Evolutionary conservation across 257 asterid genomes (phyloP), one percentile per base, ranked within the genome.

Genomic region (Solanum stenotomum): DNA sequence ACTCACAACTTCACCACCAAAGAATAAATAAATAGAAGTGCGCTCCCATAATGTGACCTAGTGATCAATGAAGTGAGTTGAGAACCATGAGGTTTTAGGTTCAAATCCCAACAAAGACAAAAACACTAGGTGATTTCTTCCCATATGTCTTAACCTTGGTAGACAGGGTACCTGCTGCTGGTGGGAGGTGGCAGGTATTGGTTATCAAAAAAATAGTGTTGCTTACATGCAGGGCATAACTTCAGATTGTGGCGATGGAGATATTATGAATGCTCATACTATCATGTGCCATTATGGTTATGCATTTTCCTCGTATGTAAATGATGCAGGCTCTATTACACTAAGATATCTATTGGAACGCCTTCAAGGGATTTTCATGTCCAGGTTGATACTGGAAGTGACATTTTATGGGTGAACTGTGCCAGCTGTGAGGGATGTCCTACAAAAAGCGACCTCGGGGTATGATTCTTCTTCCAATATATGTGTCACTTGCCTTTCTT

Each of bases 351-450:
- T 49, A 92, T 93, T 8, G 97, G 96, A 40, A 91, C 86, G 42
- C 97, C 97, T 84, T 89, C 97, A 11, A 86, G 86, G 29, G 93
- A 94, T 87, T 94, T 89, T 89, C 94, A 92, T 67, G 94, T 94
- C 86, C 97, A 94, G 92, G 91, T 94, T 22, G 97, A 94, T 89
- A 94, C 97, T 10, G 97, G 97, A 85, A 94, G 97, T 87, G 95
- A 94, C 89, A 91, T 93, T 33, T 88, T 92, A 67, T 92, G 97
- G 97, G 92, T 94, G 86, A 94, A 93, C 74, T 92, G 97, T 87
- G 92, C 89, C 61, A 76, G 87, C 87, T 94, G 97, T 67, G 89
- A 90, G 11, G 87, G 63, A 35, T 94, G 97, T 88, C 96, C 97
- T 74, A 89, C 84, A 25, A 91, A 93, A 89, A 94, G 94, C 46